These are phyloP conservation scores for Lachnellula willkommii DNA, from an alignment of 2,329 filamentous ascomycete genomes.

Conservation along the genomic window DNA sequence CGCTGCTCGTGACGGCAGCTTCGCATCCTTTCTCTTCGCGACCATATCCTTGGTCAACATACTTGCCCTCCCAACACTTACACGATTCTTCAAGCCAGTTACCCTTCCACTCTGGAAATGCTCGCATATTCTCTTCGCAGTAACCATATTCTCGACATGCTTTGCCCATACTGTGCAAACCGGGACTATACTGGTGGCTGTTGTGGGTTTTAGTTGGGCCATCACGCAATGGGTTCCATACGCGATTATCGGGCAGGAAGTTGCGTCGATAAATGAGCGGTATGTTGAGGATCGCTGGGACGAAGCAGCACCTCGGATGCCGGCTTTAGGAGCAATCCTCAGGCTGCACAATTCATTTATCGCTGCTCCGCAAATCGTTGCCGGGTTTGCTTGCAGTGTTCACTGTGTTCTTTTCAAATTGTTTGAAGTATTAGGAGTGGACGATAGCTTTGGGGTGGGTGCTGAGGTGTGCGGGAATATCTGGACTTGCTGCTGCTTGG, in stretches of 20 bases:
- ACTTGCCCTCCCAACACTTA: background rate
- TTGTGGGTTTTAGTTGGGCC: constrained; percentile 27
- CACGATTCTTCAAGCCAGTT: background rate
- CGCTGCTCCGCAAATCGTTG: constrained; percentile 2
- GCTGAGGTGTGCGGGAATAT: background rate
- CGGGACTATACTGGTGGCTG: background rate
- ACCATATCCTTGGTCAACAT: background rate
- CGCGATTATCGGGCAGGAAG: constrained; percentile 26
- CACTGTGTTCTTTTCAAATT: background rate
- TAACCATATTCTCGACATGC: constrained; percentile 1
- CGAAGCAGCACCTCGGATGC: background rate
- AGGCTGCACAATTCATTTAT: constrained; percentile 5
- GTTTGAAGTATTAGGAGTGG: background rate
- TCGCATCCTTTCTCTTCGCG: background rate
- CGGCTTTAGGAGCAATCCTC: background rate
- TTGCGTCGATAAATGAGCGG: constrained; percentile 6
- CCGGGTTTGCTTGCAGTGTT: background rate
- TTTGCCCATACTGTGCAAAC: background rate
- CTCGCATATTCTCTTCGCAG: constrained; percentile 8
- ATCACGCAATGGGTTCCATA: constrained; percentile 30
- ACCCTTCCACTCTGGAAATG: constrained; percentile 17
- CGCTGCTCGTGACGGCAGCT: background rate
- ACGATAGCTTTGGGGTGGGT: background rate
- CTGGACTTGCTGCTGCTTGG: background rate
- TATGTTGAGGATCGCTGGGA: background rate